Evolutionary conservation across 2,329 filamentous ascomycete genomes (phyloP).

Genomic region (Podosphaera xanthii): DNA sequence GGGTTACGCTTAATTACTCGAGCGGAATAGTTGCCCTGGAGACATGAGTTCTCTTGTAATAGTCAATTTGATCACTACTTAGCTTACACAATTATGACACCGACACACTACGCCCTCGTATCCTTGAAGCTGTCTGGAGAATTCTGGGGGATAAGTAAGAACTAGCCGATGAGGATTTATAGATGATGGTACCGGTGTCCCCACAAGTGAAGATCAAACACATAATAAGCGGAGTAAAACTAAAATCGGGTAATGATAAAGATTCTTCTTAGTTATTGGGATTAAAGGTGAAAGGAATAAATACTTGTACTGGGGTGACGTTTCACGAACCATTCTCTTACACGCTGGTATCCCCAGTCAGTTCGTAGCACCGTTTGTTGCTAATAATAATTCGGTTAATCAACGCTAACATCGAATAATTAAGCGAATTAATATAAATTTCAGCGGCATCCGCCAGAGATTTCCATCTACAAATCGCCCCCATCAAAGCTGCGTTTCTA

Average conservation of each 20-base stretch:
- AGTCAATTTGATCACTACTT: not conserved
- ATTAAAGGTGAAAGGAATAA: too few relatives aligned
- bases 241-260: too few relatives aligned
- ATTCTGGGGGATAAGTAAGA: constrained; percentile 11
- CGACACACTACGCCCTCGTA: constrained; percentile 39
- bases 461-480: constrained; percentile 45
- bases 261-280: too few relatives aligned
- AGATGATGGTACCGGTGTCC: constrained; percentile 12
- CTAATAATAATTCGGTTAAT: too few relatives aligned
- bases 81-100: constrained; percentile 35
- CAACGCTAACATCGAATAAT: not conserved
- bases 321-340: too few relatives aligned
- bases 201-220: constrained; percentile 17
- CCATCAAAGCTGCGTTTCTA: constrained; percentile 89
- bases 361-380: too few relatives aligned
- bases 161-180: not conserved
- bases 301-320: too few relatives aligned
- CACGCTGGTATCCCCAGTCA: too few relatives aligned
- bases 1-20: constrained; percentile 38
- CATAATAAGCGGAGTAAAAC: constrained; percentile 5
- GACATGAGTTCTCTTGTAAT: constrained; percentile 1
- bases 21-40: constrained; percentile 33
- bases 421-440: not conserved
- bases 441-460: not conserved
- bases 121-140: constrained; percentile 21